phyloP scores from a whole-genome alignment of 768 basidiomycete species.

The Pisolithus orientalis region DNA sequence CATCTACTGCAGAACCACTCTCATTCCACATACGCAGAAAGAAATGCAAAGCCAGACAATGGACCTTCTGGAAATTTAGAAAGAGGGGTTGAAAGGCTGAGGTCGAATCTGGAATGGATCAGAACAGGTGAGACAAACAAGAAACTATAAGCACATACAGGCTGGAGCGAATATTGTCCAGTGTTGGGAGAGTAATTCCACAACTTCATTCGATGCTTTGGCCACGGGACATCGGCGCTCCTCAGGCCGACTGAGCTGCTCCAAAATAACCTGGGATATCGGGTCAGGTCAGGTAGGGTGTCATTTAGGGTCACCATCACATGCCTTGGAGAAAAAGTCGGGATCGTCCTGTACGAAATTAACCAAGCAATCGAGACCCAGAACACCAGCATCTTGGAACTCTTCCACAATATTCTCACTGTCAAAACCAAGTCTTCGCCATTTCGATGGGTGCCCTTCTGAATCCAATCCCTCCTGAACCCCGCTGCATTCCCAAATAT shows the following conservation, averaged over 20 bases:
- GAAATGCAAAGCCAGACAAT: constrained; percentile 75
- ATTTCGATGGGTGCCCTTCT: constrained; percentile 50
- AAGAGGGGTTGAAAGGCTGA: constrained; percentile 84
- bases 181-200: constrained; percentile 77
- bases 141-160: constrained; percentile 42
- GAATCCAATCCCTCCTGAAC: constrained; percentile 47
- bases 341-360: constrained; percentile 63
- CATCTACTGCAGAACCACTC: constrained; percentile 67
- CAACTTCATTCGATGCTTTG: constrained; percentile 79
- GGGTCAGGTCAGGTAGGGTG: constrained; percentile 3
- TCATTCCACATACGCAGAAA: constrained; percentile 94
- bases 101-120: constrained; percentile 49
- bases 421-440: constrained; percentile 75
- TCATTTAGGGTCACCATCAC: neutral
- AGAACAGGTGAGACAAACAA: neutral
- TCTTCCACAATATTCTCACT: constrained; percentile 70
- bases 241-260: constrained; percentile 69
- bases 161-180: constrained; percentile 85
- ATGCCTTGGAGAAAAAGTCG: constrained; percentile 70
- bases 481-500: constrained; percentile 63
- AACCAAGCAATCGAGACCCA: constrained; percentile 81
- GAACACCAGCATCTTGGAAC: constrained; percentile 70
- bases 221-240: constrained; percentile 80
- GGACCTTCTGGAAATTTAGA: constrained; percentile 76
- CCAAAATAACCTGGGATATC: constrained; percentile 56